Conservation (phyloP, 106 monocot genomes). For the Ottelia alismoides region DNA sequence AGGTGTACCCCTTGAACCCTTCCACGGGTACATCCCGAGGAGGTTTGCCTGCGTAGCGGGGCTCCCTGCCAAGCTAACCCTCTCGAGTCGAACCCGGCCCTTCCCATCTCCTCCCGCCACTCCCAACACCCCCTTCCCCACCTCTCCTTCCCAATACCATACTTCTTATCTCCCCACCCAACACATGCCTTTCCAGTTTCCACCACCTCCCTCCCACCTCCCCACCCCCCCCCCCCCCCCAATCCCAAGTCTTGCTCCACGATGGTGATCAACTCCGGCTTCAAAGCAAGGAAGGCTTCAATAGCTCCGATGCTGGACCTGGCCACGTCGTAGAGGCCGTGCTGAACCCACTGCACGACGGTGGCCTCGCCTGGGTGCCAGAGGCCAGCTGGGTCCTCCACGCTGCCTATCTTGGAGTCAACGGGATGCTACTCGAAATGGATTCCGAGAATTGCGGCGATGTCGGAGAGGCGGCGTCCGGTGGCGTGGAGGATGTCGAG, state of each 20-base stretch:
- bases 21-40: conserved; percentile 77
- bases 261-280: conserved; percentile 21
- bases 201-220: conserved; percentile 20
- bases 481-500: conserved; percentile 29
- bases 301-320: conserved; percentile 14
- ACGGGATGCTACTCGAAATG: conserved; percentile 23
- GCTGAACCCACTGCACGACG: conserved; percentile 32
- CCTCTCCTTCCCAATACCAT: conserved; percentile 51
- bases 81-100: conserved; percentile 45
- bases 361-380: conserved; percentile 2
- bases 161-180: conserved; percentile 70
- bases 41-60: conserved; percentile 66
- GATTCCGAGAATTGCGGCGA: conserved; percentile 49
- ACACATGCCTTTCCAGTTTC: conserved; percentile 73
- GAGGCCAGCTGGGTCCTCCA: conserved; percentile 3
- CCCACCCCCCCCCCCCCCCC: conserved; percentile 5
- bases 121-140: conserved; percentile 57
- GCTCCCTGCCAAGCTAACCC: conserved; percentile 52
- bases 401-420: conserved; percentile 11
- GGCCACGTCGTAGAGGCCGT: conserved; percentile 29
- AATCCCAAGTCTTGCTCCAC: conserved; percentile 23
- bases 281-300: conserved; percentile 6
- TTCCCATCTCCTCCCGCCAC: conserved; percentile 58
- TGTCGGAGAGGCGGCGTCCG: conserved; percentile 27
- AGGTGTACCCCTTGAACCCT: conserved; percentile 64